These are phyloP conservation scores for Rheum nobile DNA, from an alignment of 148 eudicot genomes.

Conservation along the genomic window DNA sequence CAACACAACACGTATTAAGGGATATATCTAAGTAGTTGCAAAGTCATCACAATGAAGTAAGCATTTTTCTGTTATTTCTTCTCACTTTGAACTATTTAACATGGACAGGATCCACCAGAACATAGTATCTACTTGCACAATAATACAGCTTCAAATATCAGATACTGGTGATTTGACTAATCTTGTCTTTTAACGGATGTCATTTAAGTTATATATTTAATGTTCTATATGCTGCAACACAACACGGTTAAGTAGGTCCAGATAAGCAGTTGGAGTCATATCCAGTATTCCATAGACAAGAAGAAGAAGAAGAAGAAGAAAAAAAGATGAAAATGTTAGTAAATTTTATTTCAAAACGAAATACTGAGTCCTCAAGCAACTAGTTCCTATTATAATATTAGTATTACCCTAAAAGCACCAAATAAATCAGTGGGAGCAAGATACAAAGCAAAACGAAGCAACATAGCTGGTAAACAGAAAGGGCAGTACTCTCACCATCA, in stretches of 20 bases:
- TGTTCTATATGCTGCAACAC: not conserved
- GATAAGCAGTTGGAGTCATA: not conserved
- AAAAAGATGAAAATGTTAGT: not conserved
- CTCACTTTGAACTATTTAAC: not conserved
- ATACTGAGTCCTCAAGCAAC: not conserved
- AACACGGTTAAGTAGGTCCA: not conserved
- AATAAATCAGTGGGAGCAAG: not conserved
- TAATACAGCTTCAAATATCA: not conserved
- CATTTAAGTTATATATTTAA: not conserved
- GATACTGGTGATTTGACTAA: not conserved
- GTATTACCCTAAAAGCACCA: not conserved
- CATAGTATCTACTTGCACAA: not conserved
- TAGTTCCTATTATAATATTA: not conserved
- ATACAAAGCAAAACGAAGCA: not conserved
- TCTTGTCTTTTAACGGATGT: not conserved
- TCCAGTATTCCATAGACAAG: not conserved
- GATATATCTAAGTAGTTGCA: not conserved
- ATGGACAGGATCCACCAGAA: not conserved
- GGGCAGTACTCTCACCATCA: slow-evolving; percentile 52
- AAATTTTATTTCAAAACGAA: too few relatives aligned
- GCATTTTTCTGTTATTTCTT: not conserved
- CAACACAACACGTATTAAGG: not conserved
- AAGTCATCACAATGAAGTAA: slow-evolving; percentile 1
- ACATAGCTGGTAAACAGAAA: not conserved
- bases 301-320: not conserved